Conservation (phyloP, 805 yeast species). For the Candida berthetii region DNA sequence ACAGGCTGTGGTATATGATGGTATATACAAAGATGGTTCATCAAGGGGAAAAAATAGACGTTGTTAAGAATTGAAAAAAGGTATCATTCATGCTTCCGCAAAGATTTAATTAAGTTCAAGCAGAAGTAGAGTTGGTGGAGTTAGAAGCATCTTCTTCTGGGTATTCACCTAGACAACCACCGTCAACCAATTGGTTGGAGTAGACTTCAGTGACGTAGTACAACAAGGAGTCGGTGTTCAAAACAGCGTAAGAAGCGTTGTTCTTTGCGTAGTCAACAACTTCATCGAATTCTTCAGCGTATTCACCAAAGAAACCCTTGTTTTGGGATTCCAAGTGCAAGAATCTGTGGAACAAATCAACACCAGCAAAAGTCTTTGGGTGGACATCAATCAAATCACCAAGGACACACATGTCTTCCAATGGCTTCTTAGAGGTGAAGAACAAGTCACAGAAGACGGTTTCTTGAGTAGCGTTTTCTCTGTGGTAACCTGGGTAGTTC, state of each 20-base stretch:
- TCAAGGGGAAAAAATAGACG: too few relatives aligned
- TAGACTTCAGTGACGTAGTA: slow-evolving; percentile 23
- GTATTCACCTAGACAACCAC: slow-evolving; percentile 5
- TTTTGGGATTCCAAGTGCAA: slow-evolving; percentile 23
- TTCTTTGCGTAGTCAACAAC: slow-evolving; percentile 21
- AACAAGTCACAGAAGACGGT: slow-evolving; percentile 30
- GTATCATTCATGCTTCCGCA: too few relatives aligned
- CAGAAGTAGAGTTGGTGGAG: too few relatives aligned
- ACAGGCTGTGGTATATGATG: too few relatives aligned
- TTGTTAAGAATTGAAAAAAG: too few relatives aligned
- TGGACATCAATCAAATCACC: slow-evolving; percentile 22
- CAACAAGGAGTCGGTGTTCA: slow-evolving; percentile 21
- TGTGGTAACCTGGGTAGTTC: slow-evolving; percentile 28
- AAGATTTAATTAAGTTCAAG: too few relatives aligned
- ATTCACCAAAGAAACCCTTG: slow-evolving; percentile 24
- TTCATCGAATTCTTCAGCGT: slow-evolving; percentile 23
- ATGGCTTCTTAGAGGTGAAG: slow-evolving; percentile 21
- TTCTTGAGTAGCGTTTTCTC: slow-evolving; percentile 24
- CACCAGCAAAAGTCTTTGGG: slow-evolving; percentile 24
- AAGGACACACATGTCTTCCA: slow-evolving; percentile 23
- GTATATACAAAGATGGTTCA: too few relatives aligned
- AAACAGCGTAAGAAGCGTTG: slow-evolving; percentile 24
- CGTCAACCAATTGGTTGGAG: slow-evolving; percentile 12
- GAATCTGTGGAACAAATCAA: slow-evolving; percentile 27
- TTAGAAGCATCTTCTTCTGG: background rate